Base-by-base conservation (phyloP, 805 yeast genomes). In the Saturnispora sekii region DNA sequence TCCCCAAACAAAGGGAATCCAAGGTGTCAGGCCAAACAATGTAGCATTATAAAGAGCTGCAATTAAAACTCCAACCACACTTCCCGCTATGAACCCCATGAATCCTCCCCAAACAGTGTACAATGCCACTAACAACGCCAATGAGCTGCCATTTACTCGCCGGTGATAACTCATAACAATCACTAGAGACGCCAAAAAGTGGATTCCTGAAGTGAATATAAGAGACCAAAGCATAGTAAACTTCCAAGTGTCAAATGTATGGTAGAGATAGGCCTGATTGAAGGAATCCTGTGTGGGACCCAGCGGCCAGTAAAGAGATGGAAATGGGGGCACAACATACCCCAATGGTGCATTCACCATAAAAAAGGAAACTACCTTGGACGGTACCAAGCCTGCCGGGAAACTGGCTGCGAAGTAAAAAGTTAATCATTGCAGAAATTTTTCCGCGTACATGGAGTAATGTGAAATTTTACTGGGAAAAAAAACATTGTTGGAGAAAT, bases 1-100 rank as follows among this genome's bases (percentile, higher is more conserved):
- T 0, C 79, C 94, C 77, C 89, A 85, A 45, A 83, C 74, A 52
- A 90, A 72, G 0, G 98, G 97, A 7, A 90, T 77, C 98, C 98
- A 90, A 0, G 97, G 85, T 10, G 94, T 81, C 94, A 93, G 85
- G 17, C 83, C 74, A 54, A 90, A 77, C 18, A 82, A 70, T 0
- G 95, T 95, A 0, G 95, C 79, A 44, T 73, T 69, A 64, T 89
- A 89, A 7, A 88, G 73, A 1, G 87, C 84, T 32, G 81, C 81
- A 14, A 84, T 59, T 36, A 93, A 58, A 10, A 88, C 67, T 0
- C 96, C 97, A 35, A 84, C 70, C 5, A 86, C 69, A 1, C 89
- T 77, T 0, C 97, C 97, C 1, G 81, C 66, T 2, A 78, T 63
- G 36, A 84, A 67, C 0, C 84, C 96, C 54, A 78, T 85, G 0